phyloP scores from a whole-genome alignment of 2,329 filamentous ascomycete species.

The Sordariomycetes sp. region DNA sequence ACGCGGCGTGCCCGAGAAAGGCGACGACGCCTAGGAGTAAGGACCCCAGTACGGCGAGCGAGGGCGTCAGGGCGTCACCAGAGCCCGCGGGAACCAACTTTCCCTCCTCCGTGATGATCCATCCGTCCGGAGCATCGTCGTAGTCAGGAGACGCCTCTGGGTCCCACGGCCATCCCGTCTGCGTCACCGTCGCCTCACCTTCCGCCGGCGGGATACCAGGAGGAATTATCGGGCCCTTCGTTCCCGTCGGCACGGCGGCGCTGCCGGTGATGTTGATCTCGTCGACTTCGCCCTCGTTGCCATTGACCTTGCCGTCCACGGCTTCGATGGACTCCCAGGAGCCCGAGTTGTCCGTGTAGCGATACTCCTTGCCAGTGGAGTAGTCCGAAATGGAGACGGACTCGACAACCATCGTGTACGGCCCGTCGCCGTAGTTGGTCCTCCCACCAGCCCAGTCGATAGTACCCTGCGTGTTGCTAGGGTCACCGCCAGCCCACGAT shows the following conservation, averaged over 20 bases:
- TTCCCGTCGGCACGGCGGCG: constrained; percentile 52
- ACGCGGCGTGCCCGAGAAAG: background rate
- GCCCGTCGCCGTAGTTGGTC: constrained; percentile 74
- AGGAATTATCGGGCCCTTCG: constrained; percentile 56
- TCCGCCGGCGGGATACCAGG: constrained; percentile 54
- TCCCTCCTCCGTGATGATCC: constrained; percentile 68
- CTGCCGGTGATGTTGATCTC: constrained; percentile 43
- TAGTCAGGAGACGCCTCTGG: constrained; percentile 39
- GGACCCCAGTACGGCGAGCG: constrained; percentile 14
- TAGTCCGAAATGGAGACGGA: constrained; percentile 76
- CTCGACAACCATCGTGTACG: constrained; percentile 78
- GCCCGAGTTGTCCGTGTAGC: constrained; percentile 68
- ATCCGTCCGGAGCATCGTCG: constrained; percentile 59
- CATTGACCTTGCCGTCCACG: constrained; percentile 67
- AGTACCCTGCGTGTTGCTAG: constrained; percentile 68
- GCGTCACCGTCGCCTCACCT: constrained; percentile 38
- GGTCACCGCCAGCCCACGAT: constrained; percentile 83
- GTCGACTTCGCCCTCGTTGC: constrained; percentile 46
- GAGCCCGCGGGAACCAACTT: constrained; percentile 56
- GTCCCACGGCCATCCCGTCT: constrained; percentile 61
- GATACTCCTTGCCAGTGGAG: constrained; percentile 79
- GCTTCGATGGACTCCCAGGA: constrained; percentile 74
- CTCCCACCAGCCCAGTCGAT: constrained; percentile 81
- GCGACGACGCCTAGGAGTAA: constrained; percentile 12
- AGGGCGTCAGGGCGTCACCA: background rate